Conservation (phyloP, 768 basidiomycete genomes). For the Lactifluus volemus region DNA sequence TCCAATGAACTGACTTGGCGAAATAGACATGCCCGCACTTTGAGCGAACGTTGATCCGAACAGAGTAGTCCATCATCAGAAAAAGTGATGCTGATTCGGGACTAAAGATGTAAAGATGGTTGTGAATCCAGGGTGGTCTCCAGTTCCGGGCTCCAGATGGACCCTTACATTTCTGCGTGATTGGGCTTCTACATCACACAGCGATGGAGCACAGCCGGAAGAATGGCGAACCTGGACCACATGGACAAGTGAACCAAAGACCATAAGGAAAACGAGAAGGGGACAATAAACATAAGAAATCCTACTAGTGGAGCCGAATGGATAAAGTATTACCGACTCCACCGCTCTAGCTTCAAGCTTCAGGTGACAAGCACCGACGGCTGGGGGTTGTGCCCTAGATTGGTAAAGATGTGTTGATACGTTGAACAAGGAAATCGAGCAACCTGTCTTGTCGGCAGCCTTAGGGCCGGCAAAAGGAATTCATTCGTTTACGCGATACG, state of each 20-base stretch:
- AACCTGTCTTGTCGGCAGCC: background rate
- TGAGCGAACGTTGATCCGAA: slow-evolving; percentile 12
- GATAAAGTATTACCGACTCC: too few relatives aligned
- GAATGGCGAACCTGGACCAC: background rate
- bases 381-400: too few relatives aligned
- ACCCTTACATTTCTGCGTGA: background rate
- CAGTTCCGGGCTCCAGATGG: background rate
- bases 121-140: background rate
- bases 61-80: background rate
- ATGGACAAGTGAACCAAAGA: too few relatives aligned
- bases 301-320: too few relatives aligned
- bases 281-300: too few relatives aligned
- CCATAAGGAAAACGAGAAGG: too few relatives aligned
- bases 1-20: slow-evolving; percentile 5
- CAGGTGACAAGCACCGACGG: too few relatives aligned
- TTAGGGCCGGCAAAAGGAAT: slow-evolving; percentile 5
- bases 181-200: background rate
- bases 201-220: background rate
- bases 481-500: background rate
- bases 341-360: too few relatives aligned
- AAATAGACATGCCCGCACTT: slow-evolving; percentile 5
- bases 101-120: background rate
- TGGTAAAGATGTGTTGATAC: too few relatives aligned
- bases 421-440: too few relatives aligned
- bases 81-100: background rate